Base-by-base conservation (phyloP, 2,329 filamentous ascomycete species). In the Verticillium nubilum region DNA sequence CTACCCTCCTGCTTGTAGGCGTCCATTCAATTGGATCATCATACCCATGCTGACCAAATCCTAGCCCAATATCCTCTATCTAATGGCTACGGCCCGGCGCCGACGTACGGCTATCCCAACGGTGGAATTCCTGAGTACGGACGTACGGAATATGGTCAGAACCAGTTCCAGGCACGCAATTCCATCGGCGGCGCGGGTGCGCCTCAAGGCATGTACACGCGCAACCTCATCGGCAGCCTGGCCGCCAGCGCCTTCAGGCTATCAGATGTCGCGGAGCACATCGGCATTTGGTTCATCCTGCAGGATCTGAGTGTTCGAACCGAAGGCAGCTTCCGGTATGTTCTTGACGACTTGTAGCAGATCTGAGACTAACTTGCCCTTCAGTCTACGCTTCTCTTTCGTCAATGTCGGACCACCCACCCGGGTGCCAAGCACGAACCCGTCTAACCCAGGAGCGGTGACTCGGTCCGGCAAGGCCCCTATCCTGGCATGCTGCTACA, bases 231-330 rank as follows among this genome's bases (percentile, higher is more conserved):
- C 64, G 95, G 95, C 2, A 96, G 91, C 72, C 79, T 97, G 57
- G 88, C 91, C 5, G 92, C 93, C 31, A 97, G 93, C 68, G 94
- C 94, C 1, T 94, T 93, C 70, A 86, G 89, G 31, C 81, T 98
- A 58, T 87, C 85, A 2, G 93, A 98, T 66, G 85, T 87, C 0
- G 80, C 90, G 17, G 88, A 91, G 64, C 90, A 91, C 71, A 86
- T 91, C 56, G 94, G 94, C 2, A 92, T 97, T 64, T 99, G 94
- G 94, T 99, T 99, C 68, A 90, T 99, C 53, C 80, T 98, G 58
- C 94, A 97, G 72, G 95, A 99, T 75, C 80, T 99, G 52, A 97
- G 92, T 67, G 94, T 99, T 31, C 85, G 95, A 53, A 97, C 92
- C 0, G 95, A 98, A 73, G 95, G 95, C 12, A 85, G 81, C 61